Base-by-base conservation (phyloP, 768 basidiomycete species). In the Tulasnella sp. region DNA sequence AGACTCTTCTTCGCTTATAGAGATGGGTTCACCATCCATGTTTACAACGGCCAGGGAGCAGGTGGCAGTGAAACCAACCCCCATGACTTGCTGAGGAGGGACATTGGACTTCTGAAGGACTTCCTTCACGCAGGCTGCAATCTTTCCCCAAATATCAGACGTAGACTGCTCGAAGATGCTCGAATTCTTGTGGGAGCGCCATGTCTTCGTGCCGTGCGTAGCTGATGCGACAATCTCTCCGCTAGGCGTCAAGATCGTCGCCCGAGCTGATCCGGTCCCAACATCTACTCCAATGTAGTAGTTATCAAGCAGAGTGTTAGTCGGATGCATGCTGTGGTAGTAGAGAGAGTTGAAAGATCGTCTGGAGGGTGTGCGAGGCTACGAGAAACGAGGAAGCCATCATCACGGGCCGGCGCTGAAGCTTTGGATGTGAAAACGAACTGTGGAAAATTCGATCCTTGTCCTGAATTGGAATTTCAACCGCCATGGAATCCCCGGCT, bases 121-220 rank as follows among this genome's bases (percentile, higher is more conserved):
- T 5, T 84, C 84, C 76, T 83, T 86, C 73, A 91, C 83, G 37
- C 87, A 86, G 69, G 79, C 81, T 52, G 86, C 85, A 72, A 94
- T 88, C 67, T 85, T 84, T 8, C 81, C 79, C 95, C 94, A 95
- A 81, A 97, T 95, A 77, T 98, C 87, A 29, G 82, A 81, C 0
- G 94, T 94, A 37, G 94, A 96, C 80, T 99, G 97, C 80, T 99
- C 97, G 79, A 97, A 99, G 82, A 98, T 95, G 72, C 90, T 85
- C 78, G 93, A 89, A 84, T 98, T 93, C 37, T 84, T 78, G 1
- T 86, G 83, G 81, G 94, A 91, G 75, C 96, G 89, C 83, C 87
- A 95, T 11, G 95, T 98, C 69, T 82, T 84, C n/a, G 90, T 98
- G 26, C 87, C 85, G 77, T 92, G 87, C 67, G 90, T 90, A 75